These are phyloP conservation scores for Linanthus parryae DNA, from an alignment of 148 eudicot genomes.

Conservation along the genomic window DNA sequence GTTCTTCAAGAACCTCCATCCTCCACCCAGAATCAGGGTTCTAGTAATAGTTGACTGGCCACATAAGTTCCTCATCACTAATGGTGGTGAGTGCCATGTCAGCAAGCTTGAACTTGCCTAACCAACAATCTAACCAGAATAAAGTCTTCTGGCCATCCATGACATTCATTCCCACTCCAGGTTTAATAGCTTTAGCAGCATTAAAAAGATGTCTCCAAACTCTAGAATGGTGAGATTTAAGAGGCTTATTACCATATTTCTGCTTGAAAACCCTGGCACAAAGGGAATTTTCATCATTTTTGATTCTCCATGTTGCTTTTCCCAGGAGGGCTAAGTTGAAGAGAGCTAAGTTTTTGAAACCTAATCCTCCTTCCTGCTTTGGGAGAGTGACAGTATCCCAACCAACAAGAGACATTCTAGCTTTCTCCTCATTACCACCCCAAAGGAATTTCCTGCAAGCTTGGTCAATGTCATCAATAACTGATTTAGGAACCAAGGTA, in stretches of 20 bases:
- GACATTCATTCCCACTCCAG: too few species aligned
- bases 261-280: not conserved
- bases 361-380: not conserved
- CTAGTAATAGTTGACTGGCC: too few species aligned
- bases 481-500: not conserved
- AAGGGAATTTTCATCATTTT: not conserved
- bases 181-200: too few species aligned
- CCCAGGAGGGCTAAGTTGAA: not conserved
- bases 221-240: too few species aligned
- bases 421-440: not conserved
- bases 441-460: not conserved
- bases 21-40: too few species aligned
- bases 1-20: too few species aligned
- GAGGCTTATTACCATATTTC: not conserved
- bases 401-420: not conserved
- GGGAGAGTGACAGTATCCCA: not conserved
- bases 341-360: not conserved
- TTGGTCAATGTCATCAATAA: not conserved
- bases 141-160: too few species aligned
- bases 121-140: too few species aligned
- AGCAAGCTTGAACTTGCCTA: too few species aligned
- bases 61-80: too few species aligned
- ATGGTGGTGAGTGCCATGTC: too few species aligned
- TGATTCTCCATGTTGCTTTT: not conserved
- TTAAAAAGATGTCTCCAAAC: too few species aligned